Base-by-base conservation (phyloP, 2,329 filamentous ascomycete genomes). In the Aspergillus unguis region DNA sequence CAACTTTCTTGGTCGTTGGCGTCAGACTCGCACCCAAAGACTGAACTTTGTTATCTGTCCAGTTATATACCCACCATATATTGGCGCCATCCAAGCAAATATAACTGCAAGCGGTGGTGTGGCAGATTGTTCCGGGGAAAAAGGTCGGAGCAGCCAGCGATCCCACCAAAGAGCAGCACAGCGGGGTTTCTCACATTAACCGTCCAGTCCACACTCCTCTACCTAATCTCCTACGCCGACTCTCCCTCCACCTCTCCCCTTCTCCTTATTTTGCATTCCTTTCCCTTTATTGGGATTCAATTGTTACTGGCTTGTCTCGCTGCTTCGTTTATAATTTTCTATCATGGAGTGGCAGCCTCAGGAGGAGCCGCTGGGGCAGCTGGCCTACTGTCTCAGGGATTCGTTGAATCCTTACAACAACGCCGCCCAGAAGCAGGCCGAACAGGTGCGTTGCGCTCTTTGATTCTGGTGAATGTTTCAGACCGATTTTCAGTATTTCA, bases 311-410 rank as follows among this genome's bases (percentile, higher is more conserved):
- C 42, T 46, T 26, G 38, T 29, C 41, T 40, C 50, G 32, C 26
- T 31, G 35, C 44, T 49, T 49, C 43, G 35, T 43, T 54, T 50
- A 43, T 48, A 37, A 43, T 49, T 37, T 25, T 47, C 32, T 48
- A 61, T 45, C 46, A 96, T 96, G 92, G 84, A 86, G 74, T 99
- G 94, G 94, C 89, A 95, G 78, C 94, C 94, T 58, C 80, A 88
- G 67, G 84, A 87, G 66, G 89, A 92, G 80, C 90, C 87, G 71
- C 80, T 99, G 79, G 83, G 82, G 80, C 92, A 96, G 81, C 84
- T 99, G 61, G 87, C 90, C 62, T 83, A 86, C 67, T 96, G 86
- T 75, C 83, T 99, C 67, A 90, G 86, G 76, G 92, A 97, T 77
- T 96, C 94, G 41, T 80, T 97, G 65, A 95, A 90, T 71, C 87